Conservation (phyloP, 2,329 filamentous ascomycete genomes). For the Aspergillus amoenus region DNA sequence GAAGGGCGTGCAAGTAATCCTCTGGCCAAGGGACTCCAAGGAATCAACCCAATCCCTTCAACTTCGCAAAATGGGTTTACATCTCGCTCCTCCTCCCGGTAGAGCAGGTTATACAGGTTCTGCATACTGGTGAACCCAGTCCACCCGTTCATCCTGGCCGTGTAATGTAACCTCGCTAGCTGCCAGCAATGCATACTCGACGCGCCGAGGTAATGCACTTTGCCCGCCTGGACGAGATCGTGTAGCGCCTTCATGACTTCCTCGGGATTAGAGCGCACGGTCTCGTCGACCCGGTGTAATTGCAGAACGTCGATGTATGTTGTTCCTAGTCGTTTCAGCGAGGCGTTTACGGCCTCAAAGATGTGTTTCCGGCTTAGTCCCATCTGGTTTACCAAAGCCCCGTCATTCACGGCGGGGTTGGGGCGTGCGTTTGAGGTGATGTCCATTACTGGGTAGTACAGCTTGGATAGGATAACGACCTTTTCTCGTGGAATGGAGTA, state of each 20-base stretch:
- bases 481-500: constrained; percentile 21
- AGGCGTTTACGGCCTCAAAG: constrained; percentile 40
- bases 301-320: constrained; percentile 64
- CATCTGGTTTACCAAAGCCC: constrained; percentile 33
- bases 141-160: constrained; percentile 56
- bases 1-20: constrained; percentile 31
- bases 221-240: constrained; percentile 58
- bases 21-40: constrained; percentile 30
- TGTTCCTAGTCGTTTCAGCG: constrained; percentile 50
- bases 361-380: constrained; percentile 40
- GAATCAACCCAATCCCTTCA: constrained; percentile 20
- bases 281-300: constrained; percentile 60
- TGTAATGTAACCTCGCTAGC: constrained; percentile 50
- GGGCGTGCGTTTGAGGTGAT: constrained; percentile 11
- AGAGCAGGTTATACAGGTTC: constrained; percentile 21
- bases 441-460: constrained; percentile 21
- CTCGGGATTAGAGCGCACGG: constrained; percentile 48
- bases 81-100: constrained; percentile 27
- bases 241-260: constrained; percentile 63
- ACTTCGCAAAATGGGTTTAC: constrained; percentile 23
- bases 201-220: constrained; percentile 55
- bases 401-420: constrained; percentile 20
- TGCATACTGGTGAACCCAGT: constrained; percentile 62
- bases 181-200: constrained; percentile 16
- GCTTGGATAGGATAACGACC: constrained; percentile 25